A percentile compares a stretch with the other conserved stretches of the same genome.
Conservation (phyloP, 2,329 filamentous ascomycete genomes). For the Pseudopithomyces maydicus region DNA sequence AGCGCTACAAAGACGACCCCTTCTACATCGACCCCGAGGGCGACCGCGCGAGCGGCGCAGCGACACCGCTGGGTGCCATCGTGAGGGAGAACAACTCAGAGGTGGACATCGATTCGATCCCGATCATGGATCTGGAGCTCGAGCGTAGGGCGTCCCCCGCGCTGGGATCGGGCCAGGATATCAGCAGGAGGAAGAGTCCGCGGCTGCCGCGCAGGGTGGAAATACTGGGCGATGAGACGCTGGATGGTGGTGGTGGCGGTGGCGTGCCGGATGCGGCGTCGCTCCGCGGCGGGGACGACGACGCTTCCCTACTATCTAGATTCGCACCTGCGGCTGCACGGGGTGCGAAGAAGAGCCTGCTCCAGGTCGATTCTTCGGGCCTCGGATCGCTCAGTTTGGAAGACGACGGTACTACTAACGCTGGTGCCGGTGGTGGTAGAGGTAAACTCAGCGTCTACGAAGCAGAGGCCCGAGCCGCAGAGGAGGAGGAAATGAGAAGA, state of each 20-base stretch:
- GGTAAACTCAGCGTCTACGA: slow-evolving; percentile 52
- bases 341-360: slow-evolving; percentile 65
- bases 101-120: slow-evolving; percentile 92
- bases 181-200: slow-evolving; percentile 31
- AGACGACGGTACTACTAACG: slow-evolving; percentile 51
- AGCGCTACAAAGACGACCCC: slow-evolving; percentile 88
- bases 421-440: too few relatives aligned
- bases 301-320: too few relatives aligned
- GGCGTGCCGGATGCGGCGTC: too few relatives aligned
- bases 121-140: slow-evolving; percentile 90
- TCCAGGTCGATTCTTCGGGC: slow-evolving; percentile 86
- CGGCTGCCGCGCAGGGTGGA: slow-evolving; percentile 46
- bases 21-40: slow-evolving; percentile 77
- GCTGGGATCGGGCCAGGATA: slow-evolving; percentile 24
- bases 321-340: slow-evolving; percentile 21
- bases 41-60: slow-evolving; percentile 61
- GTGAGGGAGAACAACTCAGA: slow-evolving; percentile 67
- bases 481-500: slow-evolving; percentile 86
- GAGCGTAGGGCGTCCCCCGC: slow-evolving; percentile 46
- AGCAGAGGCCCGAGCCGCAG: slow-evolving; percentile 70
- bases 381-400: slow-evolving; percentile 75
- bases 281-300: too few relatives aligned
- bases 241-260: too few relatives aligned
- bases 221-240: slow-evolving; percentile 55
- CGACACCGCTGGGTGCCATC: slow-evolving; percentile 80